phyloP scores from a whole-genome alignment of 768 basidiomycete species.

The Xerocomellus chrysenteron region DNA sequence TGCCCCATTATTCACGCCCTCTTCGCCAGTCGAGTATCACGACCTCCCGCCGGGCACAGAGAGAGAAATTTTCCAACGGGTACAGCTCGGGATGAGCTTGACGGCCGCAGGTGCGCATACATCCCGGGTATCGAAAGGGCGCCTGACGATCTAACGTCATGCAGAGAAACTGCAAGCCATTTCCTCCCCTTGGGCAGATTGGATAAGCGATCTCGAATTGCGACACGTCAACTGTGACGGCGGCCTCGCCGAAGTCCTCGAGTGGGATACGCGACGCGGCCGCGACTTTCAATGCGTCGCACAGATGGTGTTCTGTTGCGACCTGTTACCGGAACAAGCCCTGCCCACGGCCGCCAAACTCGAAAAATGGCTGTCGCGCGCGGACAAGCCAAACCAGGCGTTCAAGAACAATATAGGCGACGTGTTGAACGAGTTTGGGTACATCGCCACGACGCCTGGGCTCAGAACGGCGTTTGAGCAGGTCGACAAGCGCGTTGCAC shows the following conservation, averaged over 20 bases:
- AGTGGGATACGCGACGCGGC: slow-evolving; percentile 69
- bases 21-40: slow-evolving; percentile 62
- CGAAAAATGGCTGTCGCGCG: slow-evolving; percentile 42
- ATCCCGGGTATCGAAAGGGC: background rate
- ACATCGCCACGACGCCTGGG: slow-evolving; percentile 43
- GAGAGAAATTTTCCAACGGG: slow-evolving; percentile 80
- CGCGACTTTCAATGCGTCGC: slow-evolving; percentile 76
- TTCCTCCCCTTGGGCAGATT: slow-evolving; percentile 65
- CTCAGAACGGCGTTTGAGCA: slow-evolving; percentile 50
- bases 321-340: slow-evolving; percentile 45
- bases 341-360: slow-evolving; percentile 56
- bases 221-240: slow-evolving; percentile 56
- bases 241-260: slow-evolving; percentile 55
- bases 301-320: slow-evolving; percentile 66
- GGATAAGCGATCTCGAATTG: slow-evolving; percentile 59
- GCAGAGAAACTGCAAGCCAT: slow-evolving; percentile 81
- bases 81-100: slow-evolving; percentile 76
- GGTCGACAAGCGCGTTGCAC: slow-evolving; percentile 62
- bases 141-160: background rate
- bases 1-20: background rate
- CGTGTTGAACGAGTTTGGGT: slow-evolving; percentile 53
- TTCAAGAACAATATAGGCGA: slow-evolving; percentile 57
- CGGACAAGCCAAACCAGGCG: slow-evolving; percentile 38
- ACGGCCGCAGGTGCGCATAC: slow-evolving; percentile 59
- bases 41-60: slow-evolving; percentile 54